These are phyloP conservation scores for Kuraishia capsulata DNA, from an alignment of 805 yeast species.

Conservation along the genomic window DNA sequence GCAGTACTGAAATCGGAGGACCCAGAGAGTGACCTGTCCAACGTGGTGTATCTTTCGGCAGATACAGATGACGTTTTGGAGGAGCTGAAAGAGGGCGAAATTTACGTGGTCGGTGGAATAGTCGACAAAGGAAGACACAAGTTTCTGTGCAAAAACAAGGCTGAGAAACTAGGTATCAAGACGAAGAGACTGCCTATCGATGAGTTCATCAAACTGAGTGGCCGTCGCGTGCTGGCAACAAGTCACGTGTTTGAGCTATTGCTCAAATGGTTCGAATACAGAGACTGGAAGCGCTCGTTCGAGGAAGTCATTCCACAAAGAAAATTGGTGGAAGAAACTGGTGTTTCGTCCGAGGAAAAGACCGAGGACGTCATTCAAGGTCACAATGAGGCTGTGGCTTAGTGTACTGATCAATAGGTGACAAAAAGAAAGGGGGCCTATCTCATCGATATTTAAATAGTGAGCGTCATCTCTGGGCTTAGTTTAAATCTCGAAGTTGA, in stretches of 20 bases:
- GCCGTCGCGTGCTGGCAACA: slow-evolving; percentile 85
- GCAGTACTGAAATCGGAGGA: slow-evolving; percentile 18
- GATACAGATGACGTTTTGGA: slow-evolving; percentile 71
- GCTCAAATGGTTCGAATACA: slow-evolving; percentile 68
- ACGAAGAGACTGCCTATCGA: slow-evolving; percentile 84
- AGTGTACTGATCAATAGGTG: no score
- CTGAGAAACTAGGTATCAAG: slow-evolving; percentile 56
- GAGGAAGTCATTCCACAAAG: slow-evolving; percentile 82
- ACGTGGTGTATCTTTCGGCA: slow-evolving; percentile 68
- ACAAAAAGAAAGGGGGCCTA: neutral
- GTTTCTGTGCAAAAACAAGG: slow-evolving; percentile 71
- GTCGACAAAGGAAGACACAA: slow-evolving; percentile 93
- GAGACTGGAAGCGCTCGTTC: slow-evolving; percentile 82
- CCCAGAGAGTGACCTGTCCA: slow-evolving; percentile 22
- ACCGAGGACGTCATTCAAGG: no score
- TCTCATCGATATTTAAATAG: neutral
- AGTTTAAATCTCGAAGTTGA: no score
- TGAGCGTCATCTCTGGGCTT: no score
- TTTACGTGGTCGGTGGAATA: slow-evolving; percentile 90
- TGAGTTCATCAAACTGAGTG: slow-evolving; percentile 71
- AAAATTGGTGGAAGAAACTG: slow-evolving; percentile 34
- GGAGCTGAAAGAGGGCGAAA: slow-evolving; percentile 54
- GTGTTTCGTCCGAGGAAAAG: no score
- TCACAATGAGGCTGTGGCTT: no score
- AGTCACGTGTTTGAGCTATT: slow-evolving; percentile 90